Evolutionary conservation across 169 alveolate genomes (phyloP), one percentile per base, ranked within the genome.

Genomic region (Eimeria acervulina): DNA sequence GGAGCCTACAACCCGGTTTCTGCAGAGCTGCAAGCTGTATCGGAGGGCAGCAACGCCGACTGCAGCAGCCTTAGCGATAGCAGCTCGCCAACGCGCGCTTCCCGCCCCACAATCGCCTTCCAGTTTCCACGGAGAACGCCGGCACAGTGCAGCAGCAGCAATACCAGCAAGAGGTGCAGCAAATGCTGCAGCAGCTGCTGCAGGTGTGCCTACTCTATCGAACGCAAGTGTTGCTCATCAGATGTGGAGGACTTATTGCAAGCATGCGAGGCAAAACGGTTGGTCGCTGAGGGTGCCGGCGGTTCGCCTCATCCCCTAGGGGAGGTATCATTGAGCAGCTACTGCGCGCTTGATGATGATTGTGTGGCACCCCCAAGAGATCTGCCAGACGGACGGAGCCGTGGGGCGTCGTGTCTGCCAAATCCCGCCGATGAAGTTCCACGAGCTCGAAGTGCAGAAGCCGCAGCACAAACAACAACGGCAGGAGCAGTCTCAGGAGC

Each of bases 41-140:
- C 80, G 55, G 93, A 44, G 21, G 93, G 78, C 55, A 85, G 93
- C 93, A 85, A 40, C 31, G 93, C 93, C 19, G 93, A 85, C 93
- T 85, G 80, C 93, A 85, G 93, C 78, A 59, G 78, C 78, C 33
- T 52, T 70, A 85, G 93, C 74, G 93, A 36, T 47, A 36, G 28
- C 44, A 44, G 80, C 80, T 31, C 81, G 42, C 63, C 59, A 38
- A 59, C 42, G 59, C 52, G 63, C 28, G 38, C 21, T 2, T n/a
- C 13, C 26, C n/a, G 68, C 33, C 61, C 12, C 13, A 28, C 28
- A 47, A n/a, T 7, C 7, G 59, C 87, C 59, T 21, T 2, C 36
- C 36, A 4, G 6, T 40, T 12, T 12, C 61, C 63, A 19, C 63
- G 87, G 10, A 76, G 31, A 26, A 59, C 0, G 21, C 17, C 31